Percentiles rank a stretch among this genome's conserved stretches.
Conservation (phyloP, 202 grass and related monocot species). For the Bolboschoenoplectus hybrid region DNA sequence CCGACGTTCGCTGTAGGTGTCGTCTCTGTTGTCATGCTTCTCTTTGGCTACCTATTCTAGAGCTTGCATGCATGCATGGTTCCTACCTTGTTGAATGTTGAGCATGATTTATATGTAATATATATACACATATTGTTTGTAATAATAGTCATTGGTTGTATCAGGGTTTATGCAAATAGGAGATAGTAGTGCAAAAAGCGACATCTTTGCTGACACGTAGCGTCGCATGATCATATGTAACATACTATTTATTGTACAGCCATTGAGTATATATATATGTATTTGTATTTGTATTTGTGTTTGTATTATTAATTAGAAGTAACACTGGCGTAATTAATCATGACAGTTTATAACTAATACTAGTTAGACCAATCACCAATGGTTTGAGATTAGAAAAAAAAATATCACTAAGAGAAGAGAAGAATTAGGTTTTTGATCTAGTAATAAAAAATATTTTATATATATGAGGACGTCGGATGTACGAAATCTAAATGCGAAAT, state of each 20-base stretch:
- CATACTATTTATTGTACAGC: not conserved
- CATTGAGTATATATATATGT: not conserved
- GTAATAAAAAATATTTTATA: no score
- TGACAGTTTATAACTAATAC: no score
- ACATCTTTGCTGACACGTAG: not conserved
- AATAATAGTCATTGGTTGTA: not conserved
- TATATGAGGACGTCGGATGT: no score
- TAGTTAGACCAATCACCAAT: no score
- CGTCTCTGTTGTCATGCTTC: not conserved
- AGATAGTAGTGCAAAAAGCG: not conserved
- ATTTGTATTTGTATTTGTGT: no score
- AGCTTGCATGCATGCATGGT: not conserved
- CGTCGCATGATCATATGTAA: not conserved
- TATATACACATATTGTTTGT: not conserved
- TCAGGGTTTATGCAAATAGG: not conserved
- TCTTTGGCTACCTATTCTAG: slow-evolving; percentile 7
- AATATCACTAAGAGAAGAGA: no score
- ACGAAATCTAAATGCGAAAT: no score
- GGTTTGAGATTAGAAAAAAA: no score
- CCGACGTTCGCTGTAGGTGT: not conserved
- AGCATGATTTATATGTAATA: no score
- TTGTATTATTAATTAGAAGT: not conserved
- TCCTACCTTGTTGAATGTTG: not conserved
- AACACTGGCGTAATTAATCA: no score
- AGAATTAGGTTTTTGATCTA: no score